Conservation (phyloP, 2,329 filamentous ascomycete species). For the Nemania abortiva region DNA sequence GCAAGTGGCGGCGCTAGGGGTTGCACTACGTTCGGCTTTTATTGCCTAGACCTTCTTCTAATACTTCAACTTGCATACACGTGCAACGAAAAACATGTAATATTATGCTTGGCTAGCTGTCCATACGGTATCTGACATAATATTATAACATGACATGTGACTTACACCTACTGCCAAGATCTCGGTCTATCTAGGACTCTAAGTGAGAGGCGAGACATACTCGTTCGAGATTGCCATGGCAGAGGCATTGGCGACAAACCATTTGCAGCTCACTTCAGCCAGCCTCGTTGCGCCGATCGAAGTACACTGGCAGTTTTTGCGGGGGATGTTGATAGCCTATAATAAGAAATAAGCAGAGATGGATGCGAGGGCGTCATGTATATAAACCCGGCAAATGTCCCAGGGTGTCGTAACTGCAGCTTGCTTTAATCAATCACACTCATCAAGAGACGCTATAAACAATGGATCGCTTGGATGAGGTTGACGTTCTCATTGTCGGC, state of each 20-base stretch:
- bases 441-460: neutral
- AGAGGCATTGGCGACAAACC: neutral
- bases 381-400: slow-evolving; percentile 3
- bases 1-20: neutral
- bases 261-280: neutral
- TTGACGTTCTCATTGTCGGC: slow-evolving; percentile 38
- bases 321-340: neutral
- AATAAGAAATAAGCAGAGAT: neutral
- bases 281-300: neutral
- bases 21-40: neutral
- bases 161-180: neutral
- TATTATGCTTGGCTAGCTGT: neutral
- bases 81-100: slow-evolving; percentile 1
- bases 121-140: slow-evolving; percentile 6
- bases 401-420: neutral
- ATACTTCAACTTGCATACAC: neutral
- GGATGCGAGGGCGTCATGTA: neutral
- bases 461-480: slow-evolving; percentile 1
- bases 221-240: neutral
- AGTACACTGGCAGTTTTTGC: neutral
- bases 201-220: neutral
- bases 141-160: slow-evolving; percentile 2
- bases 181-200: neutral
- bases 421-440: slow-evolving; percentile 6
- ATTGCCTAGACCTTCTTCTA: neutral